Percentiles rank a stretch among this genome's conserved stretches.
These are phyloP conservation scores for Botrytis deweyae DNA, from an alignment of 2,329 filamentous ascomycete species.

Conservation along the genomic window DNA sequence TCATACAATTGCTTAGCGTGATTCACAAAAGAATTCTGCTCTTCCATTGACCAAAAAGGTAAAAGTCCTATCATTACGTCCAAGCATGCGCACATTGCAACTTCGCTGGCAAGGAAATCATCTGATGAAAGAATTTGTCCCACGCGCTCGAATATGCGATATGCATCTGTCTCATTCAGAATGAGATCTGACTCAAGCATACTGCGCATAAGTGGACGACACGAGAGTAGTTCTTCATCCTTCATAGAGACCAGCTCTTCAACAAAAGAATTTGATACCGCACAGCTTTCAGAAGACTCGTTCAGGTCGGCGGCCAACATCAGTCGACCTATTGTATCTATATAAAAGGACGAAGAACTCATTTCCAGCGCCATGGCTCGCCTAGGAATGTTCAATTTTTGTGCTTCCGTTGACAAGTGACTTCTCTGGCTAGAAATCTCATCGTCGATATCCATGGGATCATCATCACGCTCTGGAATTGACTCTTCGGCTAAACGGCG, in stretches of 20 bases:
- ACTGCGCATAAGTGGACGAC: constrained; percentile 50
- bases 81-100: constrained; percentile 65
- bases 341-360: constrained; percentile 34
- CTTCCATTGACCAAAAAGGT: constrained; percentile 31
- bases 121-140: constrained; percentile 54
- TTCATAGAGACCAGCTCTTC: constrained; percentile 50
- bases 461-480: constrained; percentile 41
- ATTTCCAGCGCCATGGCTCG: constrained; percentile 31
- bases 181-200: constrained; percentile 55
- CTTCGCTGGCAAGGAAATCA: constrained; percentile 71
- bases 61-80: constrained; percentile 59
- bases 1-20: constrained; percentile 74
- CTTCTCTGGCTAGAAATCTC: constrained; percentile 62
- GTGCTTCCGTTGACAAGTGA: constrained; percentile 43
- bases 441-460: constrained; percentile 67
- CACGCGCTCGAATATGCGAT: constrained; percentile 50
- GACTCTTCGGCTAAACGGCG: constrained; percentile 16
- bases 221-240: constrained; percentile 55
- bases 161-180: constrained; percentile 48
- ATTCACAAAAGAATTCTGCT: constrained; percentile 57
- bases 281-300: constrained; percentile 34
- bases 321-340: constrained; percentile 30
- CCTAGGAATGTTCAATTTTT: constrained; percentile 45
- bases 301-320: constrained; percentile 31
- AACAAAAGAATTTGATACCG: constrained; percentile 52